phyloP scores from a whole-genome alignment of 2,329 filamentous ascomycete species.

The Alternaria sp. region DNA sequence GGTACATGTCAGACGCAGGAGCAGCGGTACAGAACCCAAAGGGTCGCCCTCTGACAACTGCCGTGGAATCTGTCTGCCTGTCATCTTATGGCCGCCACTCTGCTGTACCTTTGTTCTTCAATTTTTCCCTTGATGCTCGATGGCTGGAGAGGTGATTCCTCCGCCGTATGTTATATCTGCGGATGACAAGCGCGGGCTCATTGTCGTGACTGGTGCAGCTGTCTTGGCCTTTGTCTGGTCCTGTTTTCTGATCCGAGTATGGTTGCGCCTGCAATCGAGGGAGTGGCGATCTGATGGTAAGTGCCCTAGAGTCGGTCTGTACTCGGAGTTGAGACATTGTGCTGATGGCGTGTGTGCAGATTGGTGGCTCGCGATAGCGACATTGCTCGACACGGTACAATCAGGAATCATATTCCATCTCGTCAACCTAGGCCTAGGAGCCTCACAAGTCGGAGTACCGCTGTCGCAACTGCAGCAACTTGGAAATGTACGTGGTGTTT shows the following conservation, averaged over 20 bases:
- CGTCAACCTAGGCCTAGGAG: constrained; percentile 35
- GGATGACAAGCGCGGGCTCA: constrained; percentile 43
- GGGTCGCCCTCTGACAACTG: neutral
- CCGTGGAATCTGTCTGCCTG: neutral
- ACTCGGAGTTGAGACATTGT: constrained; percentile 19
- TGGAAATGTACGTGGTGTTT: constrained; percentile 31
- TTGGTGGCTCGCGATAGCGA: constrained; percentile 22
- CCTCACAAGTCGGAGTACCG: constrained; percentile 20
- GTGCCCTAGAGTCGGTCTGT: constrained; percentile 25
- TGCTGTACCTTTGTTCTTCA: neutral
- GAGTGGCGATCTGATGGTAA: constrained; percentile 44
- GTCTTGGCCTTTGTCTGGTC: constrained; percentile 39
- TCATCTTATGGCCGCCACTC: constrained; percentile 2
- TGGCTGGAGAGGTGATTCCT: constrained; percentile 31
- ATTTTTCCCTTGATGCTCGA: constrained; percentile 11
- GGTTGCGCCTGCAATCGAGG: constrained; percentile 32
- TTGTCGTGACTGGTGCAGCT: constrained; percentile 36
- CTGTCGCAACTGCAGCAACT: constrained; percentile 24
- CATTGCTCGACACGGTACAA: constrained; percentile 33
- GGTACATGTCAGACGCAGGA: neutral
- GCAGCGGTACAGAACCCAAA: constrained; percentile 1
- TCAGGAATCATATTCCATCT: constrained; percentile 33
- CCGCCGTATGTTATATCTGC: constrained; percentile 39
- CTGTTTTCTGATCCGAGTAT: constrained; percentile 40
- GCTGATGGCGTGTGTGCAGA: constrained; percentile 4